Percentiles rank a stretch among this genome's conserved stretches.
Conservation (phyloP, 2,329 filamentous ascomycete species). For the Aspergillus tanneri region DNA sequence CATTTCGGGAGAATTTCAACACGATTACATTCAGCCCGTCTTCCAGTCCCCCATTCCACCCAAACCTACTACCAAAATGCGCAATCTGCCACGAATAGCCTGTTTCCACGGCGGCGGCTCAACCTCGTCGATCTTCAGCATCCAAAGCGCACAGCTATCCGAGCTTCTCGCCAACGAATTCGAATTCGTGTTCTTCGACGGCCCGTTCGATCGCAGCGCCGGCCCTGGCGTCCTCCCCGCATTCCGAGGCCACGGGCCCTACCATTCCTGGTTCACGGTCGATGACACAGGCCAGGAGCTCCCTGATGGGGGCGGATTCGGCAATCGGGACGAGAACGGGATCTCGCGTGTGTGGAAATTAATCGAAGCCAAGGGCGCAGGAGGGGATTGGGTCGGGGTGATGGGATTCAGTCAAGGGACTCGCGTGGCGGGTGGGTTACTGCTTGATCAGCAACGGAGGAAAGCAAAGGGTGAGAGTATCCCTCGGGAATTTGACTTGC, state of each 20-base stretch:
- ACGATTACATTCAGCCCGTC: neutral
- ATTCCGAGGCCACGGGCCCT: slow-evolving; percentile 19
- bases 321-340: slow-evolving; percentile 16
- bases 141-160: slow-evolving; percentile 21
- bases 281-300: slow-evolving; percentile 9
- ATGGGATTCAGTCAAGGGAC: slow-evolving; percentile 27
- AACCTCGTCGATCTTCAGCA: slow-evolving; percentile 17
- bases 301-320: slow-evolving; percentile 22
- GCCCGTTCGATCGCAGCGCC: slow-evolving; percentile 16
- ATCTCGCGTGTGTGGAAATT: slow-evolving; percentile 19
- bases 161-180: slow-evolving; percentile 16
- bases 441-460: slow-evolving; percentile 23
- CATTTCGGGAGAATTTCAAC: neutral
- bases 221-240: slow-evolving; percentile 25
- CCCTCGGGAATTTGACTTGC: neutral
- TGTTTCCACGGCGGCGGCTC: slow-evolving; percentile 27
- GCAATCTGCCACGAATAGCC: slow-evolving; percentile 19
- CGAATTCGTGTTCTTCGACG: slow-evolving; percentile 24
- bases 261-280: slow-evolving; percentile 22
- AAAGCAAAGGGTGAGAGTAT: neutral
- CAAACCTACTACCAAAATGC: neutral
- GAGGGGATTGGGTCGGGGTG: slow-evolving; percentile 20
- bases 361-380: slow-evolving; percentile 14
- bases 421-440: slow-evolving; percentile 17
- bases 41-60: neutral